phyloP scores from a whole-genome alignment of 2,329 filamentous ascomycete species.

The Sclerotinia glacialis region DNA sequence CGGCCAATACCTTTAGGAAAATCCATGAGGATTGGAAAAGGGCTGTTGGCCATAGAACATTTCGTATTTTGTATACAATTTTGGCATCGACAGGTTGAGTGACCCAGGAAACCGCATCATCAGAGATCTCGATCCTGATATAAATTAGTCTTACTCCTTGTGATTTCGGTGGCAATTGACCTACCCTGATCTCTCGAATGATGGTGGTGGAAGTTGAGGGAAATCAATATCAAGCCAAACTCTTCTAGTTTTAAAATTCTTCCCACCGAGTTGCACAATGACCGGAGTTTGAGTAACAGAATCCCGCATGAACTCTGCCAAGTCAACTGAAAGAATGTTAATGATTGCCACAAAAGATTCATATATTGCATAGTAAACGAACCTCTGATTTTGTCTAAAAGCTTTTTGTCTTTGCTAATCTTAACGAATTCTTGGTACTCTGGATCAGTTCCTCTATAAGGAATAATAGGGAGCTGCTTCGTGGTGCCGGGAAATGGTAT shows the following conservation, averaged over 20 bases:
- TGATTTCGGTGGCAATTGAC: conserved; percentile 28
- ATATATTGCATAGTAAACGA: neutral
- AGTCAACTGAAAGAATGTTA: conserved; percentile 43
- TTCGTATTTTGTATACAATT: conserved; percentile 46
- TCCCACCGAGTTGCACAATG: conserved; percentile 45
- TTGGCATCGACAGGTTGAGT: conserved; percentile 49
- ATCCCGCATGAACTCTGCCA: conserved; percentile 45
- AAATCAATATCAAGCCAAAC: conserved; percentile 62
- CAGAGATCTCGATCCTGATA: conserved; percentile 49
- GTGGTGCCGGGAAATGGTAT: conserved; percentile 62
- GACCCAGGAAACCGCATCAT: conserved; percentile 49
- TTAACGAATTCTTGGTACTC: conserved; percentile 62
- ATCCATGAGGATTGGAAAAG: conserved; percentile 52
- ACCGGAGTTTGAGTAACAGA: conserved; percentile 46
- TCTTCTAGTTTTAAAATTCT: conserved; percentile 48
- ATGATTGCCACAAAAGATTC: neutral
- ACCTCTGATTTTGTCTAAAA: conserved; percentile 41
- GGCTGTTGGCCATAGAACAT: conserved; percentile 54
- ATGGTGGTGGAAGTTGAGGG: conserved; percentile 57
- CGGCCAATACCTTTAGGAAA: conserved; percentile 49
- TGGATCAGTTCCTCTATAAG: conserved; percentile 56
- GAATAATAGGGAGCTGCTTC: conserved; percentile 47
- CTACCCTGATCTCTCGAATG: conserved; percentile 59
- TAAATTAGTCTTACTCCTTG: conserved; percentile 30
- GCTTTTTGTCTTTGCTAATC: conserved; percentile 52